Evolutionary conservation across 805 yeast genomes (phyloP).

Genomic region (Kazachstania kunashirensis): DNA sequence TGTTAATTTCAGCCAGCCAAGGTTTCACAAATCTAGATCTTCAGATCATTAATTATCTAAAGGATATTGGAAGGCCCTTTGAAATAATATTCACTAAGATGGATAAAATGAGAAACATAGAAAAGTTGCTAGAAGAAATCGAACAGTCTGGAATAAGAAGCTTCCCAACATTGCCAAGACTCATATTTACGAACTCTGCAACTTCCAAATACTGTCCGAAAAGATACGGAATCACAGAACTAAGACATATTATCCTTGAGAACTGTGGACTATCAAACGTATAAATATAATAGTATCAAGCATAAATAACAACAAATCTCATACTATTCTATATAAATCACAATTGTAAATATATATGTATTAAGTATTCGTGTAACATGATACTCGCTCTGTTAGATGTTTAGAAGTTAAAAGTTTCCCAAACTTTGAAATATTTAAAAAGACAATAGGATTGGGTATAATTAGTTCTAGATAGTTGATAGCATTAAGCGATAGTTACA

Average conservation of each 20-base stretch:
- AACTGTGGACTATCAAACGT: constrained; percentile 36
- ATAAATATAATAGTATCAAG: too few relatives aligned
- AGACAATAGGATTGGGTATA: too few relatives aligned
- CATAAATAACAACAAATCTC: too few relatives aligned
- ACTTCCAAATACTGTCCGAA: constrained; percentile 27
- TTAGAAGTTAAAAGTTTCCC: too few relatives aligned
- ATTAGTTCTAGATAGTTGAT: too few relatives aligned
- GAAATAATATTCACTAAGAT: constrained; percentile 71
- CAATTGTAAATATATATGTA: too few relatives aligned
- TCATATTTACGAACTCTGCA: constrained; percentile 44
- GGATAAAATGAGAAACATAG: constrained; percentile 41
- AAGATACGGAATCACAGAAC: constrained; percentile 45
- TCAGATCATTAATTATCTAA: constrained; percentile 41
- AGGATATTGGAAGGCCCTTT: constrained; percentile 50
- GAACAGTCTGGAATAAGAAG: constrained; percentile 33
- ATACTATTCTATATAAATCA: too few relatives aligned
- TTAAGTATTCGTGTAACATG: too few relatives aligned
- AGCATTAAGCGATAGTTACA: too few relatives aligned
- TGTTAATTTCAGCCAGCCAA: constrained; percentile 50
- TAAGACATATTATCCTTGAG: constrained; percentile 43
- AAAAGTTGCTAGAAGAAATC: constrained; percentile 33
- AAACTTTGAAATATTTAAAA: too few relatives aligned
- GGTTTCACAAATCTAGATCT: constrained; percentile 55
- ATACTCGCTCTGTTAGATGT: too few relatives aligned
- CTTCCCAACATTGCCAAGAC: constrained; percentile 34